These are phyloP conservation scores for Dissophora ornata DNA, from an alignment of 192 early-diverging fungal genomes.

Conservation along the genomic window DNA sequence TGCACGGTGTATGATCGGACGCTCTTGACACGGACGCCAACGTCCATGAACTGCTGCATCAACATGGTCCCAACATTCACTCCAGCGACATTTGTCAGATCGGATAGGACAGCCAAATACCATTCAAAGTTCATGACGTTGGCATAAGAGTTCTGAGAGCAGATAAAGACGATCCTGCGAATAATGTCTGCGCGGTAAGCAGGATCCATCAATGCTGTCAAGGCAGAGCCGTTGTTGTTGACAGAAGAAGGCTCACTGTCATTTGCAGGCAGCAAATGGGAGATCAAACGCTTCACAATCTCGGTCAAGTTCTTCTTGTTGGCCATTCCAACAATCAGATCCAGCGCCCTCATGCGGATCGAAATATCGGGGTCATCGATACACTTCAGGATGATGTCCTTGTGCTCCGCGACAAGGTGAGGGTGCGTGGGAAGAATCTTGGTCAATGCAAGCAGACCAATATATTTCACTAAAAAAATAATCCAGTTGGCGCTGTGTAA, in stretches of 20 bases:
- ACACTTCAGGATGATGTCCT: slow-evolving; percentile 86
- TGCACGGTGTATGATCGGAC: slow-evolving; percentile 81
- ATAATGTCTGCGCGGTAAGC: slow-evolving; percentile 87
- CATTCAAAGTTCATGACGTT: slow-evolving; percentile 95
- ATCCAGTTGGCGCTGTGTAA: no score
- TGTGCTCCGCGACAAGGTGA: slow-evolving; percentile 81
- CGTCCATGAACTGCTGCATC: slow-evolving; percentile 85
- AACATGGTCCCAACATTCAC: slow-evolving; percentile 81
- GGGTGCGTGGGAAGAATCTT: slow-evolving; percentile 89
- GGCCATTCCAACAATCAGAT: slow-evolving; percentile 88
- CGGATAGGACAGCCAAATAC: slow-evolving; percentile 88
- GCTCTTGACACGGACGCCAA: slow-evolving; percentile 88
- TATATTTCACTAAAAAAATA: slow-evolving; percentile 85
- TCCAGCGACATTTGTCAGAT: slow-evolving; percentile 79
- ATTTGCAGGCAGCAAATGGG: slow-evolving; percentile 75
- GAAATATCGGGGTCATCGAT: slow-evolving; percentile 93
- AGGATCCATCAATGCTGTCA: slow-evolving; percentile 64
- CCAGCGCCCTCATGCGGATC: slow-evolving; percentile 90
- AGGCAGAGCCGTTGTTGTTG: slow-evolving; percentile 26
- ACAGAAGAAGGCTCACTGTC: slow-evolving; percentile 38
- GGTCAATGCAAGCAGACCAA: slow-evolving; percentile 88
- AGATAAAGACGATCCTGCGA: slow-evolving; percentile 82
- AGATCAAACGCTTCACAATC: slow-evolving; percentile 86
- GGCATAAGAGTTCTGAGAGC: slow-evolving; percentile 84
- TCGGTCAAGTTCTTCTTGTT: slow-evolving; percentile 82